These are phyloP conservation scores for Vitis vinifera DNA, from an alignment of 164 flowering plant species.

Conservation along the genomic window DNA sequence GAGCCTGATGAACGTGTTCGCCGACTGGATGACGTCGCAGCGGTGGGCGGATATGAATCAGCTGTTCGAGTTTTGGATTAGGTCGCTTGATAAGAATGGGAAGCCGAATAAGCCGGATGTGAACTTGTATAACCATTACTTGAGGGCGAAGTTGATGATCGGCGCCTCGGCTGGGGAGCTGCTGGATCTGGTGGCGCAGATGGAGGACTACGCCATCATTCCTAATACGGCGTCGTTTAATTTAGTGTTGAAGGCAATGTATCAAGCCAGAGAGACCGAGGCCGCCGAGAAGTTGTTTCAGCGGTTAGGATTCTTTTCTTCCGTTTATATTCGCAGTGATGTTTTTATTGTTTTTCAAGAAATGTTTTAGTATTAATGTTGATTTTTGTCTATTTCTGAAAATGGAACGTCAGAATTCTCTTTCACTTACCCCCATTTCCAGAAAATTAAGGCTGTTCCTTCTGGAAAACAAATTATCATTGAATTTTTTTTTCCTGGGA, in stretches of 20 bases:
- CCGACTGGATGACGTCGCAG: slow-evolving; percentile 73
- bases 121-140: slow-evolving; percentile 65
- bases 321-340: too few species aligned
- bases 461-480: too few species aligned
- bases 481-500: too few species aligned
- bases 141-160: slow-evolving; percentile 73
- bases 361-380: too few species aligned
- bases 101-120: slow-evolving; percentile 85
- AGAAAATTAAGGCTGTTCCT: too few species aligned
- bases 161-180: slow-evolving; percentile 61
- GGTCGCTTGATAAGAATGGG: slow-evolving; percentile 64
- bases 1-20: slow-evolving; percentile 58
- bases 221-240: slow-evolving; percentile 91
- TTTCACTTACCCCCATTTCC: too few species aligned
- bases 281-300: slow-evolving; percentile 76
- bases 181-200: slow-evolving; percentile 61
- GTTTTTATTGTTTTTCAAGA: too few species aligned
- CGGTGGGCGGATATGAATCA: slow-evolving; percentile 77
- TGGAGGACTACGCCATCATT: slow-evolving; percentile 56
- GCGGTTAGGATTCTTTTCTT: slow-evolving; percentile 38
- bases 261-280: slow-evolving; percentile 41
- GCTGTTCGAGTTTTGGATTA: slow-evolving; percentile 75
- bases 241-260: slow-evolving; percentile 80
- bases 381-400: too few species aligned
- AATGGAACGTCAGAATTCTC: too few species aligned